Evolutionary conservation across 352 stramenopile genomes (phyloP).

Genomic region (Globisporangium barbulae): DNA sequence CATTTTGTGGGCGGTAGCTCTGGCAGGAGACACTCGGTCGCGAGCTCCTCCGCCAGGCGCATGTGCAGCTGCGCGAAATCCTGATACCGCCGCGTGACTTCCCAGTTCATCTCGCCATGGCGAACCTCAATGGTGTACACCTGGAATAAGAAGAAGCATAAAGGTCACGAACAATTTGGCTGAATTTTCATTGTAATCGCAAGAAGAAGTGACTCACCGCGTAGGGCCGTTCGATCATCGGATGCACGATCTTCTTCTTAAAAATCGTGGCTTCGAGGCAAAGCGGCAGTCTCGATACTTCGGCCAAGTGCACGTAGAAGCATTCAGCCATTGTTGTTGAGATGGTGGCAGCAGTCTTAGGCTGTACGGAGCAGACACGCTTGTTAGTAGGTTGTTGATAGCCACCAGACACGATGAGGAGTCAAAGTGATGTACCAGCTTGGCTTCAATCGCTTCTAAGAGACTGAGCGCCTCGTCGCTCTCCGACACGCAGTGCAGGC

Average conservation of each 20-base stretch:
- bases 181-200: background rate
- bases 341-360: background rate
- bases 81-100: constrained; percentile 39
- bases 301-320: background rate
- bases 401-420: background rate
- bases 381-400: background rate
- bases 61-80: constrained; percentile 42
- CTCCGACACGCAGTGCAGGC: constrained; percentile 18
- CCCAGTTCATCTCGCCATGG: constrained; percentile 38
- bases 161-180: too few species aligned
- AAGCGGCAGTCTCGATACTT: background rate
- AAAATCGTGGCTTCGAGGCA: constrained; percentile 26
- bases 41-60: constrained; percentile 15
- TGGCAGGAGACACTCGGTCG: constrained; percentile 19
- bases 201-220: constrained; percentile 19
- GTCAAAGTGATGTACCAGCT: constrained; percentile 18
- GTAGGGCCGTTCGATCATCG: constrained; percentile 40
- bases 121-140: constrained; percentile 41
- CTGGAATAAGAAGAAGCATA: constrained; percentile 13
- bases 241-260: constrained; percentile 31
- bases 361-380: constrained; percentile 3
- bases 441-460: constrained; percentile 24
- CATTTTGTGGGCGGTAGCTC: constrained; percentile 38
- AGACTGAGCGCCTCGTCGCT: constrained; percentile 28
- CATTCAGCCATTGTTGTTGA: background rate